Evolutionary conservation across 1,284 basidiomycete species (phyloP).

Genomic region (Ustilago hordei): DNA sequence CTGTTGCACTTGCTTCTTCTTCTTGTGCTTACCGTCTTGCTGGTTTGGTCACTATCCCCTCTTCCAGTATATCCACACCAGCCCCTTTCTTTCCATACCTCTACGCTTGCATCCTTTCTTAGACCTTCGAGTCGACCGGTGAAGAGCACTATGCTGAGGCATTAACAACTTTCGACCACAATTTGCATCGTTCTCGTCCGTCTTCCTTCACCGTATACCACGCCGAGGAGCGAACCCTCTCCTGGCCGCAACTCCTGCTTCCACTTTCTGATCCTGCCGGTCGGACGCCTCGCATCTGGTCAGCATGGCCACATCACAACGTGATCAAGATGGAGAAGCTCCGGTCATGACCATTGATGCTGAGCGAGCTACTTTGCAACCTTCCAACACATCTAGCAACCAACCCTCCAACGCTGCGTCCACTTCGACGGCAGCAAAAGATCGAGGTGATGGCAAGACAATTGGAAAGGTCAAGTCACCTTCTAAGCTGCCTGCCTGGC

Average conservation of each 20-base stretch:
- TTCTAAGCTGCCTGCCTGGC: constrained; percentile 47
- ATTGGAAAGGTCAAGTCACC: not conserved
- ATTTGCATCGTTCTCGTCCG: too few species aligned
- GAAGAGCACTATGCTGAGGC: not conserved
- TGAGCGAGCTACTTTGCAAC: not conserved
- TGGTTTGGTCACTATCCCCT: too few species aligned
- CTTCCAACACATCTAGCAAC: not conserved
- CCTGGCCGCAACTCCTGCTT: not conserved
- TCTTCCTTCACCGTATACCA: not conserved
- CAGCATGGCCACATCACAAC: constrained; percentile 14
- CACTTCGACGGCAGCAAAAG: not conserved
- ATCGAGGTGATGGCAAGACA: not conserved
- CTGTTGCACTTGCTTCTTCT: not conserved
- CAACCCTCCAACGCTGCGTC: not conserved
- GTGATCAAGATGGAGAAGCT: constrained; percentile 2
- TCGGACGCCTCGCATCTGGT: not conserved
- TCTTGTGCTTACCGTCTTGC: too few species aligned
- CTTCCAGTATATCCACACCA: not conserved
- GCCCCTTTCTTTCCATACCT: not conserved
- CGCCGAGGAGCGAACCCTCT: not conserved
- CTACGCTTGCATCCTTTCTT: not conserved
- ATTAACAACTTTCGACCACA: not conserved
- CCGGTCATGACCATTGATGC: not conserved
- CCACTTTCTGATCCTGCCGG: not conserved
- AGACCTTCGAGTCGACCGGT: not conserved